phyloP scores from a whole-genome alignment of 2,329 filamentous ascomycete genomes.

The Trichophyton mentagrophytes region DNA sequence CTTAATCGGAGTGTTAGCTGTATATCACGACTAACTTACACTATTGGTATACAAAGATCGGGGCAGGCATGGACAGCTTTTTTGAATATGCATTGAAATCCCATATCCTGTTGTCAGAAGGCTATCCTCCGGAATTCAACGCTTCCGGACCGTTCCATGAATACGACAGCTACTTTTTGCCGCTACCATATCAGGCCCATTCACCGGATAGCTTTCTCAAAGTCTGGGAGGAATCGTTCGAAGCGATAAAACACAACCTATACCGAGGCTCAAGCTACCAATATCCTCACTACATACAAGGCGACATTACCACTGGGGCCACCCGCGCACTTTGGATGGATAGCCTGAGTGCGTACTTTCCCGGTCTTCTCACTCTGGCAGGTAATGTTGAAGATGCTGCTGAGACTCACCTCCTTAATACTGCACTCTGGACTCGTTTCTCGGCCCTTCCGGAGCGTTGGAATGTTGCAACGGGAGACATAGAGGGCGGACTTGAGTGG shows the following conservation, averaged over 20 bases:
- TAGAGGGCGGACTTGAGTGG: slow-evolving; percentile 81
- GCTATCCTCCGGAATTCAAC: slow-evolving; percentile 32
- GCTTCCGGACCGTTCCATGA: slow-evolving; percentile 31
- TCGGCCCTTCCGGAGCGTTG: slow-evolving; percentile 88
- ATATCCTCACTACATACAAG: slow-evolving; percentile 87
- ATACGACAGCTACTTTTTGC: slow-evolving; percentile 53
- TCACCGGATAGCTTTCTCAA: slow-evolving; percentile 66
- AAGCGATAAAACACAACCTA: slow-evolving; percentile 80
- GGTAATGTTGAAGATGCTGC: slow-evolving; percentile 86
- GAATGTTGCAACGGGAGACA: slow-evolving; percentile 70
- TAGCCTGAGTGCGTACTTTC: slow-evolving; percentile 89
- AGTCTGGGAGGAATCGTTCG: slow-evolving; percentile 75
- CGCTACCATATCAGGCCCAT: slow-evolving; percentile 52
- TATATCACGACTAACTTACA: background rate
- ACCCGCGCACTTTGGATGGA: slow-evolving; percentile 90
- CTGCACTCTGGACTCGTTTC: slow-evolving; percentile 88
- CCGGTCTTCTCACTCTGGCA: slow-evolving; percentile 70
- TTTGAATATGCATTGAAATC: slow-evolving; percentile 97
- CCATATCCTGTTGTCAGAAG: slow-evolving; percentile 74
- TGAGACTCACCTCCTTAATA: slow-evolving; percentile 77
- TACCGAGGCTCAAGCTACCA: slow-evolving; percentile 62
- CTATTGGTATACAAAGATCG: slow-evolving; percentile 43
- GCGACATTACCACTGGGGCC: slow-evolving; percentile 76
- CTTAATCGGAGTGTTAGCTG: background rate
- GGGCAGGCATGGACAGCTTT: slow-evolving; percentile 93